Percentiles rank a stretch among this genome's conserved stretches.
Evolutionary conservation across 495 filamentous ascomycete genomes (phyloP).

Genomic region (Xylaria castorea): DNA sequence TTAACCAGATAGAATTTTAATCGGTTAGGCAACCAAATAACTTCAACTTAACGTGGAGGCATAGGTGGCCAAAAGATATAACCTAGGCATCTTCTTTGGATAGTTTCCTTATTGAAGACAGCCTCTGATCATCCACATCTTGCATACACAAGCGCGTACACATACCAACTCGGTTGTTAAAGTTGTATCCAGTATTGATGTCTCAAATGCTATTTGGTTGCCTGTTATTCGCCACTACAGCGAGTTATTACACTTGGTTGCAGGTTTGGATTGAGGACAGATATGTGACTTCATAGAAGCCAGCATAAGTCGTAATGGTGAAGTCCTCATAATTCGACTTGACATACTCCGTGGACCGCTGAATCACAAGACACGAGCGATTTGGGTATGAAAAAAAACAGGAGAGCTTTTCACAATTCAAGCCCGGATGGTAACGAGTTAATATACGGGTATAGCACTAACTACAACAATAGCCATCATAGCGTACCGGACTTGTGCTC

Average conservation of each 20-base stretch:
- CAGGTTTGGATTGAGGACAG: background rate
- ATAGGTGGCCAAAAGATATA: background rate
- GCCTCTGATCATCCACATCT: background rate
- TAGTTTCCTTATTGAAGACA: no score
- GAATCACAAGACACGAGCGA: background rate
- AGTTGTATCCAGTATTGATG: background rate
- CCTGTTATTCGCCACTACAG: background rate
- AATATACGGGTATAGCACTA: background rate
- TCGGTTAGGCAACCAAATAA: slow-evolving; percentile 4
- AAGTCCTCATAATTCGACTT: background rate
- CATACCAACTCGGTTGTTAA: background rate
- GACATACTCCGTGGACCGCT: background rate
- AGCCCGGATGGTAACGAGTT: background rate
- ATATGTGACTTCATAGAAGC: background rate
- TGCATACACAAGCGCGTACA: background rate
- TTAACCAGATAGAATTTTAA: background rate
- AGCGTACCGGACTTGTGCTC: background rate
- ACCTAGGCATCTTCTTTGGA: no score
- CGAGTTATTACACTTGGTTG: background rate
- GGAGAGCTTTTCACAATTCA: background rate
- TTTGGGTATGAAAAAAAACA: background rate
- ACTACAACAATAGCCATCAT: background rate
- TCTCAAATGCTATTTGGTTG: background rate
- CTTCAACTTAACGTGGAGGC: background rate
- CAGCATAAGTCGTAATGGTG: background rate